Base-by-base conservation (phyloP, 73 alveolate species). In the Stentor roeselii region DNA sequence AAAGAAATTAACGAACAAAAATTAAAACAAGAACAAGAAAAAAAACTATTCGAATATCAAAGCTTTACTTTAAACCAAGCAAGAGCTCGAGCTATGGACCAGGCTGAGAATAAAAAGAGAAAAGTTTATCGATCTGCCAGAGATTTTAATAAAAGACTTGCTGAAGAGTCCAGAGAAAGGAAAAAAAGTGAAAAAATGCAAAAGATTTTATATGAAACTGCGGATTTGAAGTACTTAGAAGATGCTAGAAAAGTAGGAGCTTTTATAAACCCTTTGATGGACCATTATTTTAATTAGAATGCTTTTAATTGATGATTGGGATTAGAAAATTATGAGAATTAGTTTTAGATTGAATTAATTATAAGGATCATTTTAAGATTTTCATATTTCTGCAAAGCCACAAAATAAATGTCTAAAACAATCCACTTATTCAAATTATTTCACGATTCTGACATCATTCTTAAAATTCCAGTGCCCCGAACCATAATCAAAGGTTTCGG, bases 51-150 rank as follows among this genome's bases (percentile, higher is more conserved):
- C 39, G 84, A 78, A 14, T 37, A 21, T 76, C 84, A 76, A 76
- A 76, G 82, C 39, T 32, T 15, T 15, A 78, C 32, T 36, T 78
- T 38, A 14, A 76, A 76, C 67, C 27, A 67, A 1, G 39, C 39
- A 67, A 34, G 84, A 41, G 84, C 82, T 36, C 34, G 32, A n/a
- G n/a, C 39, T n/a, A 67, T 36, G 39, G 84, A 76, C 67, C 36
- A 76, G 39, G 36, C 39, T 37, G 84, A 76, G 39, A 34, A 67
- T 36, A 76, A 76, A 35, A 76, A 76, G 39, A 76, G 84, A 76
- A 39, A 27, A 40, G 39, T 76, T 78, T 38, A 76, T 31, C 82
- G 36, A 37, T 39, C 75, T 6, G n/a, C 74, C 14, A 76, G 84
- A 35, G 84, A 76, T 76, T 32, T 67, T 36, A 76, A 76, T 38